These are phyloP conservation scores for Meyerozyma carpophila DNA, from an alignment of 1,139 yeast species.

Conservation along the genomic window DNA sequence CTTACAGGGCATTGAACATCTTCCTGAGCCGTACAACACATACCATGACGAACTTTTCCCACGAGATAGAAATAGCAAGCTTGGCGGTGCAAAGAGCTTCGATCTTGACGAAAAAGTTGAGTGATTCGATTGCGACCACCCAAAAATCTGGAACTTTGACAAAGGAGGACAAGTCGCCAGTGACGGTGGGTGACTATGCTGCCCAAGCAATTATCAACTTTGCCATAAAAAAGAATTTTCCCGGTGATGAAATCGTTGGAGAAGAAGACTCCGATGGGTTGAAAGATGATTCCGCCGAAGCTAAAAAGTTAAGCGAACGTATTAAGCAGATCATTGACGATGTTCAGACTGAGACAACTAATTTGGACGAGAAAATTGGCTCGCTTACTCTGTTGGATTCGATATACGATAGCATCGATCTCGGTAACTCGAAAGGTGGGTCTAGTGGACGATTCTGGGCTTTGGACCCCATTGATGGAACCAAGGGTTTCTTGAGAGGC, in stretches of 20 bases:
- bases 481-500: slow-evolving; percentile 92
- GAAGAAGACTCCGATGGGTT: slow-evolving; percentile 82
- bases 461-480: slow-evolving; percentile 96
- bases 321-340: slow-evolving; percentile 47
- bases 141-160: slow-evolving; percentile 61
- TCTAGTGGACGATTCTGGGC: slow-evolving; percentile 87
- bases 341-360: slow-evolving; percentile 33
- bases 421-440: slow-evolving; percentile 78
- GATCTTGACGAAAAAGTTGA: slow-evolving; percentile 64
- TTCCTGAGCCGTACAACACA: neutral
- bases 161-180: slow-evolving; percentile 89
- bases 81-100: slow-evolving; percentile 90
- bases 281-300: slow-evolving; percentile 39
- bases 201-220: slow-evolving; percentile 91
- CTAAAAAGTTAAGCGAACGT: slow-evolving; percentile 25
- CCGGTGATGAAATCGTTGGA: slow-evolving; percentile 82
- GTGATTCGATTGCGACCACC: slow-evolving; percentile 58
- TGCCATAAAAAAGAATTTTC: slow-evolving; percentile 75
- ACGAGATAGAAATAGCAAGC: slow-evolving; percentile 74
- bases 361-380: slow-evolving; percentile 27
- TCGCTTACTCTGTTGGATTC: slow-evolving; percentile 39
- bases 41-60: slow-evolving; percentile 8
- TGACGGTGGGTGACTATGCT: slow-evolving; percentile 93
- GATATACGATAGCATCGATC: slow-evolving; percentile 65
- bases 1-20: neutral